Evolutionary conservation across 345 rosid species (phyloP), one percentile per base, ranked within the genome.

Genomic region (Bruguiera parviflora): DNA sequence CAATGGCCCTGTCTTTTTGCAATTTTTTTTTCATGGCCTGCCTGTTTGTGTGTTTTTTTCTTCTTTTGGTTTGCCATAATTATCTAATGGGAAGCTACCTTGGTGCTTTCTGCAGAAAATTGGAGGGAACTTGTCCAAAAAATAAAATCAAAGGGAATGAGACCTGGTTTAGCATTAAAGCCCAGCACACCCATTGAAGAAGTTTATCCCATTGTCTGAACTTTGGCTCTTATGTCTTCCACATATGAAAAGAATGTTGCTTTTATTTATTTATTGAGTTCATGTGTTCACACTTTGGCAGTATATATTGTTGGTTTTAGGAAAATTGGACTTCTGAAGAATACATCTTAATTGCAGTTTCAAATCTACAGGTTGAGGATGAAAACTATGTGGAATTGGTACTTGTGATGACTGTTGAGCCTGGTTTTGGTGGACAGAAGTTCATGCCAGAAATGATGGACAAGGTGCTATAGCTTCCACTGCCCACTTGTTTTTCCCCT

Each of bases 351-450:
- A 24, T 3, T 56, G 31, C 21, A 15, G 9, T 64, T 58, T 63
- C 8, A 19, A 37, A 53, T 15, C 53, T 65, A 28, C 75, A 94
- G 98, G 82, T 91, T n/a, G 90, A 91, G 67, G 81, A 84, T 63
- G 76, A 79, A 82, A 75, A 79, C 79, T 91, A 91, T 0, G 97
- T 95, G 46, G 96, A 92, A 72, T 81, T 92, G 93, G 99, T 94
- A 73, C 99, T 92, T 66, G 93, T 93, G 68, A 91, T 93, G 97
- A 91, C 97, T 5, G 94, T 91, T 22, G 96, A 91, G 72, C 96
- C 92, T 76, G 97, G 94, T 64, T 91, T 91, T 75, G 97, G 97
- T 10, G 98, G 97, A 55, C 96, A 91, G 71, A 89, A 89, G 80
- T 94, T 94, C 83, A 94, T 94, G 93, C 93, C 86, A 24, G 81